Conservation (phyloP, 257 asterid species). For the Leonotis leonurus region DNA sequence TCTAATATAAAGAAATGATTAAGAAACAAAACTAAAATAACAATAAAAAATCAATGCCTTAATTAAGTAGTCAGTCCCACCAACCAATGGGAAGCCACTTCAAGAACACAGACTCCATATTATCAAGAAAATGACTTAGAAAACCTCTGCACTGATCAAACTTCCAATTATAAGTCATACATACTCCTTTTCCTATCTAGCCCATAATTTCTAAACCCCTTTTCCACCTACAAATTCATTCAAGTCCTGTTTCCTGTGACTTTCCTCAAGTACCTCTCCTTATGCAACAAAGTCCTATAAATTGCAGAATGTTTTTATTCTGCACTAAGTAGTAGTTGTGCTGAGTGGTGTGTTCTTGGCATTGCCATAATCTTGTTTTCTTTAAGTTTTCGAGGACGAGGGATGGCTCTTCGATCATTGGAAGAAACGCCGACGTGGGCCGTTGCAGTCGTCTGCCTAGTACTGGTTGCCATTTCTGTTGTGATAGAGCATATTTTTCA, state of each 20-base stretch:
- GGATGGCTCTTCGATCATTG: constrained; percentile 12
- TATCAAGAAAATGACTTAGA: not conserved
- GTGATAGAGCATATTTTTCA: constrained; percentile 9
- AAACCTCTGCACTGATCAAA: not conserved
- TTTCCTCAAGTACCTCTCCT: not conserved
- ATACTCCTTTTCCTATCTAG: too few species aligned
- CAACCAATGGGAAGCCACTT: not conserved
- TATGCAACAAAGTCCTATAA: not conserved
- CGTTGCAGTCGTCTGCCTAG: constrained; percentile 16
- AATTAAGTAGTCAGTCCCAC: not conserved
- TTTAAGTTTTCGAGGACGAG: not conserved
- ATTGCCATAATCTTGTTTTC: not conserved
- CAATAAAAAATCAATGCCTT: not conserved
- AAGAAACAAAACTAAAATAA: too few species aligned
- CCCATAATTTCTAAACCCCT: too few species aligned
- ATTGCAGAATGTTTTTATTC: not conserved
- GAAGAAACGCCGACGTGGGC: constrained; percentile 24
- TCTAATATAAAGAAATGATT: not conserved
- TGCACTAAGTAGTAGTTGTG: not conserved
- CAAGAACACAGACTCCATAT: not conserved
- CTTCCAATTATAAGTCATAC: not conserved
- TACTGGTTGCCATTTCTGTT: constrained; percentile 13
- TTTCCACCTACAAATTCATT: not conserved
- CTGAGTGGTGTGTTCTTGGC: not conserved
- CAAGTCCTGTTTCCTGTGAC: not conserved